These are phyloP conservation scores for Ophiostoma perfectum DNA, from an alignment of 2,329 filamentous ascomycete species.

Conservation along the genomic window DNA sequence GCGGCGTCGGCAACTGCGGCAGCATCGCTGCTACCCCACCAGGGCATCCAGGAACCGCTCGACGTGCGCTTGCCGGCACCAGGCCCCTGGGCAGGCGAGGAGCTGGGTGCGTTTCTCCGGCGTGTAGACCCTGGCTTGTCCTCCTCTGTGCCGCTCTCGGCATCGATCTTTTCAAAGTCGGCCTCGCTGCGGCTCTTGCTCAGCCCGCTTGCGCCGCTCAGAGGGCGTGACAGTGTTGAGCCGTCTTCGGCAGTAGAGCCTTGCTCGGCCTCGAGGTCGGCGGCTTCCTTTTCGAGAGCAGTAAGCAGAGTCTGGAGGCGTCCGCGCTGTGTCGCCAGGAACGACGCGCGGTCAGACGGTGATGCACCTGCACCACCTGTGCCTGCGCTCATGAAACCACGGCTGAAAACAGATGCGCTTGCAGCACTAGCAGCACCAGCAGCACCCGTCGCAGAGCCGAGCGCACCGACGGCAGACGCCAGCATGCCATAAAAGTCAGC, in stretches of 20 bases:
- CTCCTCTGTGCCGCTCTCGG: constrained; percentile 60
- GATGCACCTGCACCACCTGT: constrained; percentile 30
- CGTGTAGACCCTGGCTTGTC: constrained; percentile 29
- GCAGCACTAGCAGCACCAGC: constrained; percentile 26
- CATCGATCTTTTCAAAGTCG: constrained; percentile 81
- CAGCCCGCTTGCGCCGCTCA: constrained; percentile 58
- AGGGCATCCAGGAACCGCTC: constrained; percentile 46
- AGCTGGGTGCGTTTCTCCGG: constrained; percentile 28
- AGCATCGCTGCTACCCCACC: constrained; percentile 42
- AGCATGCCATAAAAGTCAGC: constrained; percentile 72
- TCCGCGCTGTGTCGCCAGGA: constrained; percentile 74
- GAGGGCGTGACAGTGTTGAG: constrained; percentile 24
- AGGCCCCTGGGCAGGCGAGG: background rate
- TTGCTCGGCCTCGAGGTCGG: constrained; percentile 41
- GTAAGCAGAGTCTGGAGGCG: constrained; percentile 67
- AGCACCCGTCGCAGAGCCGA: constrained; percentile 37
- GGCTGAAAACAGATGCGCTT: constrained; percentile 32
- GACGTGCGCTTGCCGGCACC: constrained; percentile 19
- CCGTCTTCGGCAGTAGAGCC: constrained; percentile 11
- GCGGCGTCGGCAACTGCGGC: constrained; percentile 27
- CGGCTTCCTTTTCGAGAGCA: constrained; percentile 74
- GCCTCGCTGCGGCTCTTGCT: constrained; percentile 79
- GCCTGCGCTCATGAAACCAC: constrained; percentile 29
- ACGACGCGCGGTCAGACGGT: constrained; percentile 58
- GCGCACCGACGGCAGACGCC: constrained; percentile 64